Conservation (phyloP, 2,329 filamentous ascomycete species). For the Aphanoascus verrucosus region DNA sequence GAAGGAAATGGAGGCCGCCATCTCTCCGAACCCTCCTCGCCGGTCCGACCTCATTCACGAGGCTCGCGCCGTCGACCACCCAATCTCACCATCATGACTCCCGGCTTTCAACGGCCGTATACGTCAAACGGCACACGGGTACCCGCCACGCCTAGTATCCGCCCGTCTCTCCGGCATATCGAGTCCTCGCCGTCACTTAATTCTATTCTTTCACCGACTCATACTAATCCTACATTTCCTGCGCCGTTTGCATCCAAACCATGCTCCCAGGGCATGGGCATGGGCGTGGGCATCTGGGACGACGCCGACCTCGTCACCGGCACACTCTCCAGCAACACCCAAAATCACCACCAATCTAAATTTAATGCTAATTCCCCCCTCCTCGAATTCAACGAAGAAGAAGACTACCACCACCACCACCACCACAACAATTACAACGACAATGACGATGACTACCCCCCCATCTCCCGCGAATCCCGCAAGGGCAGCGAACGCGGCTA, state of each 20-base stretch:
- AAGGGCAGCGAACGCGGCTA: conserved; percentile 54
- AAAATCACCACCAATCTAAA: conserved; percentile 18
- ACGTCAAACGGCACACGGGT: conserved; percentile 42
- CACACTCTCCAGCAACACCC: conserved; percentile 20
- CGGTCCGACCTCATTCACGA: conserved; percentile 47
- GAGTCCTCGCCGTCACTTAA: conserved; percentile 53
- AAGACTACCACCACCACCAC: too few species aligned
- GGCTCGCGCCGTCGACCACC: conserved; percentile 47
- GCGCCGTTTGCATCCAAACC: not conserved
- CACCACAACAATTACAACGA: too few species aligned
- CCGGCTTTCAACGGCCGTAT: conserved; percentile 41
- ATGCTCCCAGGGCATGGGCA: too few species aligned
- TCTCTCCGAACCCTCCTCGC: conserved; percentile 45
- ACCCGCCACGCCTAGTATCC: conserved; percentile 47
- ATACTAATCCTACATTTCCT: conserved; percentile 1
- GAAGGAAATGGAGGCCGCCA: conserved; percentile 34
- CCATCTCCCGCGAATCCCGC: conserved; percentile 43
- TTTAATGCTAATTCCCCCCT: conserved; percentile 25
- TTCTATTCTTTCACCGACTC: conserved; percentile 41
- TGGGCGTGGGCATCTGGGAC: not conserved
- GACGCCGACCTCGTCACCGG: not conserved
- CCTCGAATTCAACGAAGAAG: conserved; percentile 43
- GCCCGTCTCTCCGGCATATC: conserved; percentile 48
- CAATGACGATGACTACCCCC: too few species aligned
- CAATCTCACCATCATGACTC: conserved; percentile 50